Percentiles rank a stretch among this genome's conserved stretches.
Conservation (phyloP, 495 filamentous ascomycete species). For the Durotheca rogersii region DNA sequence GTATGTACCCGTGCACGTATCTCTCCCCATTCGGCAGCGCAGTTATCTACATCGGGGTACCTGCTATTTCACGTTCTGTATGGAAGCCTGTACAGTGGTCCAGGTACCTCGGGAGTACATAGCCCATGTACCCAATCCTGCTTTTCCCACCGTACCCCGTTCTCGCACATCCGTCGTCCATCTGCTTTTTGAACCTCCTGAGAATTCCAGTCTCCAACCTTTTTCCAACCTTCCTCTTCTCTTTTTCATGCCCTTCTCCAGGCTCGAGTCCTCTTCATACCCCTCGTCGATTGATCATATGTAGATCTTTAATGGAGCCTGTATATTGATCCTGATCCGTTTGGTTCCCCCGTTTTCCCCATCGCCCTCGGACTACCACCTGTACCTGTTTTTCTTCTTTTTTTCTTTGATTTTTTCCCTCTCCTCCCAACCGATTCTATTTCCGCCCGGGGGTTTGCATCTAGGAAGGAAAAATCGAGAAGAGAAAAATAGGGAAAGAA, state of each 20-base stretch:
- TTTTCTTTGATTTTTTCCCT: constrained; percentile 33
- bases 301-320: constrained; percentile 61
- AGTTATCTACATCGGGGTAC: too few relatives aligned
- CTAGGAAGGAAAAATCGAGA: constrained; percentile 21
- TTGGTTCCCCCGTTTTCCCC: constrained; percentile 33
- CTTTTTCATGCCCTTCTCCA: constrained; percentile 44
- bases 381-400: constrained; percentile 38
- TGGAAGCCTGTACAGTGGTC: constrained; percentile 27
- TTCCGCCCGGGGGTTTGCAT: constrained; percentile 32
- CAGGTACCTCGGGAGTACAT: too few relatives aligned
- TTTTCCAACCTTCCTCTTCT: constrained; percentile 39
- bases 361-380: constrained; percentile 18
- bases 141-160: constrained; percentile 22
- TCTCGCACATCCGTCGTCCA: constrained; percentile 23
- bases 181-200: constrained; percentile 36
- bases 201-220: constrained; percentile 38
- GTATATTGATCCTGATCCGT: constrained; percentile 49
- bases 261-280: constrained; percentile 38
- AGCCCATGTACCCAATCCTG: too few relatives aligned
- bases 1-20: too few relatives aligned
- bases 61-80: constrained; percentile 31
- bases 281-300: constrained; percentile 41
- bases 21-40: too few relatives aligned
- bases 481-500: constrained; percentile 2
- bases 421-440: constrained; percentile 37